These are phyloP conservation scores for Blastocystis sp. DNA, from an alignment of 352 stramenopile genomes.

Conservation along the genomic window DNA sequence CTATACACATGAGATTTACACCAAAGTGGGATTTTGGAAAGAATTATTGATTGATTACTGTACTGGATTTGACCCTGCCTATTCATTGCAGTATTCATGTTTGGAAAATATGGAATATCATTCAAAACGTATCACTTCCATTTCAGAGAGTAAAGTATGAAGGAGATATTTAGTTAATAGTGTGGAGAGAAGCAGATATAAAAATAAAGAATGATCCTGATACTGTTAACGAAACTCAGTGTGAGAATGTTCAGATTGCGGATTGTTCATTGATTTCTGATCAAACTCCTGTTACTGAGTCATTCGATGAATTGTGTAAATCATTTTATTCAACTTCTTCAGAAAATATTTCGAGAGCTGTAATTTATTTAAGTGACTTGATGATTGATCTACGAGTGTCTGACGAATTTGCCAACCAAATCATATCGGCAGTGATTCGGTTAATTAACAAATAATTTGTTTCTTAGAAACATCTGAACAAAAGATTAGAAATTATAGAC, in stretches of 20 bases:
- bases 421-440: constrained; percentile 7
- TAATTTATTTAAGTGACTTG: not conserved
- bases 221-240: not conserved
- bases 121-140: not conserved
- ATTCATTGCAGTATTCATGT: constrained; percentile 33
- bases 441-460: constrained; percentile 14
- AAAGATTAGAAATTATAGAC: not conserved
- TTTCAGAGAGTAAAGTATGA: not conserved
- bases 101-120: not conserved
- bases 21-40: constrained; percentile 57
- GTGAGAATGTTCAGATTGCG: too few relatives aligned
- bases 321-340: not conserved
- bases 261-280: too few relatives aligned
- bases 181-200: not conserved
- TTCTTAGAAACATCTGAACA: not conserved
- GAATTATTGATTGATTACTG: constrained; percentile 46
- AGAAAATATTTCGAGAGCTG: not conserved
- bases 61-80: not conserved
- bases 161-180: not conserved
- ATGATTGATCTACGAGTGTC: constrained; percentile 10
- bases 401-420: constrained; percentile 15
- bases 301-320: not conserved
- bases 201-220: not conserved
- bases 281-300: not conserved
- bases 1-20: constrained; percentile 27